Evolutionary conservation across 306 rosid species (phyloP).

Genomic region (Begonia masoniana): DNA sequence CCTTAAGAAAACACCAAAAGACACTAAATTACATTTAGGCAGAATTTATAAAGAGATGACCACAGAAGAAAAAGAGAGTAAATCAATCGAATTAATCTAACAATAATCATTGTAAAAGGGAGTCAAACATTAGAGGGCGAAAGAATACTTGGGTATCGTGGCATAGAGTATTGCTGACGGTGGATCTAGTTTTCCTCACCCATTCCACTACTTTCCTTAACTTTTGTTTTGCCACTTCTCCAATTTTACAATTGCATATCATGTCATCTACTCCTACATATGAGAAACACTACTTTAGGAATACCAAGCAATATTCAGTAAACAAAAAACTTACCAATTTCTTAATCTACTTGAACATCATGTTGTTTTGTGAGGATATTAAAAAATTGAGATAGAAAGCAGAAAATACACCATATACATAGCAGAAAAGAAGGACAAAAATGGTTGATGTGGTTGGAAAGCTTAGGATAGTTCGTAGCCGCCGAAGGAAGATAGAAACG

Average conservation of each 20-base stretch:
- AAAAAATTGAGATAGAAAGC: neutral
- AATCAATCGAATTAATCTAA: neutral
- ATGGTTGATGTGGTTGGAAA: too few relatives aligned
- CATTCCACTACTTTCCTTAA: slow-evolving; percentile 55
- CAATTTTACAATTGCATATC: slow-evolving; percentile 40
- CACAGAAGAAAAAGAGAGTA: too few relatives aligned
- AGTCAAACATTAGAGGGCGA: slow-evolving; percentile 1
- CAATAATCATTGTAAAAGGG: slow-evolving; percentile 4
- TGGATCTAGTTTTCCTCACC: slow-evolving; percentile 41
- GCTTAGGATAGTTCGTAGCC: too few relatives aligned
- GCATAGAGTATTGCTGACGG: slow-evolving; percentile 21
- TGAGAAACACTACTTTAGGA: slow-evolving; percentile 1
- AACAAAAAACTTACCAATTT: too few relatives aligned
- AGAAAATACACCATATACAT: too few relatives aligned
- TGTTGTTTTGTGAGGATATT: neutral
- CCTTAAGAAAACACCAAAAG: too few relatives aligned
- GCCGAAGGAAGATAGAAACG: too few relatives aligned
- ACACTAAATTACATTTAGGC: too few relatives aligned
- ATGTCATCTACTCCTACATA: slow-evolving; percentile 46
- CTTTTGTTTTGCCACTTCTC: slow-evolving; percentile 41
- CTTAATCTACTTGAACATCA: neutral
- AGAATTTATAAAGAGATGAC: too few relatives aligned
- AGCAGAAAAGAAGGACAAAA: too few relatives aligned
- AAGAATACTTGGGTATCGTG: slow-evolving; percentile 23
- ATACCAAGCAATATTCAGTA: neutral